Percentiles rank a stretch among this genome's conserved stretches.
phyloP scores from a whole-genome alignment of 1,139 yeast genomes.

The Meyerozyma athensensis region DNA sequence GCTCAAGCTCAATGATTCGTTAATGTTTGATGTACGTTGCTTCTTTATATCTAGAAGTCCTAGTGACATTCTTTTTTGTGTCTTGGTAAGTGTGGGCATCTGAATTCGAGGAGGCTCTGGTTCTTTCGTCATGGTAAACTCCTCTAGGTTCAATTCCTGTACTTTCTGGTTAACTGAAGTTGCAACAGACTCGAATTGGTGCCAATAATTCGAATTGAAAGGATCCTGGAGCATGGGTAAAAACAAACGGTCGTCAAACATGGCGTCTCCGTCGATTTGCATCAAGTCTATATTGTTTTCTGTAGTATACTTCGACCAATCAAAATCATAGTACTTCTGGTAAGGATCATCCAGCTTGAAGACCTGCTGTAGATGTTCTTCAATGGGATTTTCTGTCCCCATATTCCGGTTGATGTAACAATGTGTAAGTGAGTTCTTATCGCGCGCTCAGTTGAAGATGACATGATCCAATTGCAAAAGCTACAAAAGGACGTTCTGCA shows the following conservation, averaged over 20 bases:
- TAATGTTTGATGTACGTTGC: neutral
- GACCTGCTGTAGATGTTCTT: neutral
- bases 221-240: constrained; percentile 1
- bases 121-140: constrained; percentile 1
- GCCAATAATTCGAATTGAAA: neutral
- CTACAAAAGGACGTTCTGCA: neutral
- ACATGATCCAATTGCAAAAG: neutral
- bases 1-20: constrained; percentile 14
- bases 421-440: neutral
- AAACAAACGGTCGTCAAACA: neutral
- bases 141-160: constrained; percentile 1
- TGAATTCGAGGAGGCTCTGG: neutral
- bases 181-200: neutral
- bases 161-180: neutral
- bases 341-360: neutral
- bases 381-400: neutral
- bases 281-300: neutral
- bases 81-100: constrained; percentile 21
- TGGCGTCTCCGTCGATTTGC: neutral
- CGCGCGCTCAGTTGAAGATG: neutral
- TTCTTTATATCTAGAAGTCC: constrained; percentile 22
- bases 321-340: neutral
- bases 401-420: too few relatives aligned
- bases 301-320: neutral
- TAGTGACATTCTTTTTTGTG: constrained; percentile 28